phyloP scores from a whole-genome alignment of 148 eudicot species.

The Nepenthes gracilis region DNA sequence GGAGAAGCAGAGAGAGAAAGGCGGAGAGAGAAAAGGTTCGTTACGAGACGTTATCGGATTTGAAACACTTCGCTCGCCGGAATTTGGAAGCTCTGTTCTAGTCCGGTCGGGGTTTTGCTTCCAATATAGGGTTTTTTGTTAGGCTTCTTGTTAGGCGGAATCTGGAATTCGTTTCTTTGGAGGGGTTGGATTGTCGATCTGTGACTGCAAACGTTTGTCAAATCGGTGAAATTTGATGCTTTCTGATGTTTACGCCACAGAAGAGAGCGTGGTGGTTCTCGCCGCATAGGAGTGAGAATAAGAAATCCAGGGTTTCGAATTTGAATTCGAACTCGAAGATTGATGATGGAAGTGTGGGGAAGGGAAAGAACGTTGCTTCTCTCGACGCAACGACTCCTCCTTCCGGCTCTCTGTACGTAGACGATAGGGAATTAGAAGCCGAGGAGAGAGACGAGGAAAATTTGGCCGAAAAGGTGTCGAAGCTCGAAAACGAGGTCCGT shows the following conservation, averaged over 20 bases:
- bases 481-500: constrained; percentile 78
- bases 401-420: constrained; percentile 14
- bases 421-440: constrained; percentile 11
- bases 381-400: constrained; percentile 3
- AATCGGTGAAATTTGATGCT: not conserved
- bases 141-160: not conserved
- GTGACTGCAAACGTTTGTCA: constrained; percentile 2
- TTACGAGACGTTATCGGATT: constrained; percentile 53
- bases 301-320: constrained; percentile 2
- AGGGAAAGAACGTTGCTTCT: constrained; percentile 25
- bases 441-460: constrained; percentile 9
- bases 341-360: constrained; percentile 20
- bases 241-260: constrained; percentile 69
- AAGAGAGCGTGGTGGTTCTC: constrained; percentile 56
- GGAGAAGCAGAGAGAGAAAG: constrained; percentile 12
- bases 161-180: constrained; percentile 7
- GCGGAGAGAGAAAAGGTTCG: constrained; percentile 14
- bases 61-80: constrained; percentile 39
- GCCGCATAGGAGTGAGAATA: constrained; percentile 37
- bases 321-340: constrained; percentile 28
- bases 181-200: constrained; percentile 25
- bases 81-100: constrained; percentile 37
- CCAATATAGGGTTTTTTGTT: constrained; percentile 10
- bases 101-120: constrained; percentile 31
- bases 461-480: constrained; percentile 12